phyloP scores from a whole-genome alignment of 441 rosid genomes.

The Erodium texanum region DNA sequence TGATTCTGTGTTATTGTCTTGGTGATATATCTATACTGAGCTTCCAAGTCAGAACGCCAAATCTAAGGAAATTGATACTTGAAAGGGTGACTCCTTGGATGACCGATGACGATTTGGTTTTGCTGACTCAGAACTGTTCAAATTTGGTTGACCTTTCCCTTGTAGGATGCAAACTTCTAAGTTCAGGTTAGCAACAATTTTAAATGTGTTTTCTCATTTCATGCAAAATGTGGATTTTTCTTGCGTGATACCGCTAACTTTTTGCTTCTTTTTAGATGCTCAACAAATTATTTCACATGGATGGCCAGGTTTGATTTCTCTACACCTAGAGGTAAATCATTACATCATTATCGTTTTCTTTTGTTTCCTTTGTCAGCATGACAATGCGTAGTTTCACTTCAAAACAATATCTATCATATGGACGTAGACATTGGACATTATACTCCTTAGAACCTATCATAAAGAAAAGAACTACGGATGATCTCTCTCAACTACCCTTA shows the following conservation, averaged over 20 bases:
- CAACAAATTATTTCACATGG: slow-evolving; percentile 52
- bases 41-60: slow-evolving; percentile 37
- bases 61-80: slow-evolving; percentile 52
- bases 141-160: slow-evolving; percentile 52
- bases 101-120: slow-evolving; percentile 49
- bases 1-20: slow-evolving; percentile 57
- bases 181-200: slow-evolving; percentile 36
- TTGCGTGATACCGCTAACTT: neutral
- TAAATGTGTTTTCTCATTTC: neutral
- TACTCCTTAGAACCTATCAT: too few relatives aligned
- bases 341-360: neutral
- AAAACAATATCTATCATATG: too few relatives aligned
- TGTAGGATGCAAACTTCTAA: slow-evolving; percentile 53
- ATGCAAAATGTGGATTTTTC: neutral
- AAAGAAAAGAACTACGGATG: too few relatives aligned
- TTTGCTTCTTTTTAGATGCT: slow-evolving; percentile 37
- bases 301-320: slow-evolving; percentile 67
- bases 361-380: neutral
- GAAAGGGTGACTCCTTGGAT: slow-evolving; percentile 69
- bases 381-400: too few relatives aligned
- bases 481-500: too few relatives aligned
- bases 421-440: too few relatives aligned
- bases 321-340: slow-evolving; percentile 61
- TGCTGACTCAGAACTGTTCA: slow-evolving; percentile 44
- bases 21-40: slow-evolving; percentile 59